Conservation (phyloP, 331 rosid genomes). For the Dryas integrifolia region DNA sequence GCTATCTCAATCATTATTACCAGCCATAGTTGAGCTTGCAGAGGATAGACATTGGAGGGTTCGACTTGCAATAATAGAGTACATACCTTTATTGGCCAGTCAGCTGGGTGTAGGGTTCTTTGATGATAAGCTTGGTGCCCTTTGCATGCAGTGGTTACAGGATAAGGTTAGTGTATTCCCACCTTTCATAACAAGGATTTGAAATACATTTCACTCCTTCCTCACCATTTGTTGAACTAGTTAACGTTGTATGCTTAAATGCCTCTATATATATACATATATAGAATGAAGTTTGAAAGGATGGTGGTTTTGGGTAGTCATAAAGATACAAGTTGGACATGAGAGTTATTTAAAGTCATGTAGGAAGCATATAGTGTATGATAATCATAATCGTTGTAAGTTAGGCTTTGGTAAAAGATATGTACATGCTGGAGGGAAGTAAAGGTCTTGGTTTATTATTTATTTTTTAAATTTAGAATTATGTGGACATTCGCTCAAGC, state of each 20-base stretch:
- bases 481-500: too few species aligned
- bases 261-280: too few species aligned
- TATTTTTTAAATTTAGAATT: too few species aligned
- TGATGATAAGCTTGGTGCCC: conserved; percentile 90
- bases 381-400: too few species aligned
- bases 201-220: neutral
- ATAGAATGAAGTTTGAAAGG: too few species aligned
- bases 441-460: neutral
- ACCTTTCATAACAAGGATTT: neutral
- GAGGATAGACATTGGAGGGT: conserved; percentile 99
- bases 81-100: conserved; percentile 92
- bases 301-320: too few species aligned
- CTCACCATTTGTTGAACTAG: neutral
- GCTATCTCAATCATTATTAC: conserved; percentile 88
- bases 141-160: conserved; percentile 99
- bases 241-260: too few species aligned
- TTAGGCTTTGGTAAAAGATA: too few species aligned
- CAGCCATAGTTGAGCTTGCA: conserved; percentile 98
- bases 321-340: too few species aligned
- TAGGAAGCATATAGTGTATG: too few species aligned
- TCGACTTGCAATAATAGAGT: conserved; percentile 93
- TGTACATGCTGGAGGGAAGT: neutral
- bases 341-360: too few species aligned
- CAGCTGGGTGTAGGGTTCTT: conserved; percentile 94
- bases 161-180: conserved; percentile 68